Evolutionary conservation across 352 stramenopile species (phyloP).

Genomic region (Phytophthora tubulina): DNA sequence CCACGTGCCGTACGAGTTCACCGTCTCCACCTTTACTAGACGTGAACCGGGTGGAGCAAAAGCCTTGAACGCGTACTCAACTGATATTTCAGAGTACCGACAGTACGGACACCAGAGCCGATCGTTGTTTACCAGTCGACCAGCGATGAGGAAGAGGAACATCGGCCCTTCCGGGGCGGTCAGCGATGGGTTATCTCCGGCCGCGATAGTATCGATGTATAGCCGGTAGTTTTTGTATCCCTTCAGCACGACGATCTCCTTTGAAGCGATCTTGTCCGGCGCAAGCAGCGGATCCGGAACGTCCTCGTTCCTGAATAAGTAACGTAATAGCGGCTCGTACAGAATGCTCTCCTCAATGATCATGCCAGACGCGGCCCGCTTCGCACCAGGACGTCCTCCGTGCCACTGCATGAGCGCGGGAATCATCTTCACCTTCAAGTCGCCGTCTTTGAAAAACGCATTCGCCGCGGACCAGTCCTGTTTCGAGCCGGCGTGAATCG

Average conservation of each 20-base stretch:
- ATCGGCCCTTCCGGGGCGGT: conserved; percentile 43
- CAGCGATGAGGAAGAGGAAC: conserved; percentile 79
- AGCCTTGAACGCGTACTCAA: conserved; percentile 81
- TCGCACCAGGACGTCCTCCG: conserved; percentile 41
- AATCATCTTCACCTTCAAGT: conserved; percentile 74
- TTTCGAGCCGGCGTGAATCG: conserved; percentile 66
- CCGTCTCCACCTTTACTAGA: conserved; percentile 65
- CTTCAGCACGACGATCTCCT: conserved; percentile 60
- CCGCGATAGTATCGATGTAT: conserved; percentile 55
- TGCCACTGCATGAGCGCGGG: conserved; percentile 78
- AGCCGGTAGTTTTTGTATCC: conserved; percentile 51
- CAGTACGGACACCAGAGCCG: conserved; percentile 84
- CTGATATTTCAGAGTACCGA: conserved; percentile 68
- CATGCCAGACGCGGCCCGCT: conserved; percentile 67
- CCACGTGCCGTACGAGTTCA: conserved; percentile 70
- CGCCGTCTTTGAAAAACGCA: conserved; percentile 63
- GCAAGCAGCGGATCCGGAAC: conserved; percentile 50
- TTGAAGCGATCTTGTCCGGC: conserved; percentile 50
- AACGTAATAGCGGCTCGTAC: conserved; percentile 72
- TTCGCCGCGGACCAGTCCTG: conserved; percentile 68
- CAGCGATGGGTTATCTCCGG: conserved; percentile 34
- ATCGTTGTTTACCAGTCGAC: conserved; percentile 65
- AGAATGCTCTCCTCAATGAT: conserved; percentile 64
- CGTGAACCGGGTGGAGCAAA: conserved; percentile 65
- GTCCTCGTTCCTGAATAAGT: conserved; percentile 78